Evolutionary conservation across 257 asterid genomes (phyloP).

Genomic region (Solanum rostratum): DNA sequence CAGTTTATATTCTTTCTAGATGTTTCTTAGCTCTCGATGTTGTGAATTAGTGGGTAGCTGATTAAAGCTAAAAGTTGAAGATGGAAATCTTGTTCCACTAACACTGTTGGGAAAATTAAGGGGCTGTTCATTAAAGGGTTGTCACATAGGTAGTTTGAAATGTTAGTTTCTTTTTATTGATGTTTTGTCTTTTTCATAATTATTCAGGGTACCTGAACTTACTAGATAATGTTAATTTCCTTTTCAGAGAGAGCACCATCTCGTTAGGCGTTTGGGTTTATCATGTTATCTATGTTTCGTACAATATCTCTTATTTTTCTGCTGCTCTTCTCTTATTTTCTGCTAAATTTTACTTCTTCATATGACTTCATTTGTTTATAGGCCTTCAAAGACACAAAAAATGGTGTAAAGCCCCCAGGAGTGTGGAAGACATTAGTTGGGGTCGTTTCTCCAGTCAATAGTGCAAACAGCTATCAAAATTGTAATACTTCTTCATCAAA

Average conservation of each 20-base stretch:
- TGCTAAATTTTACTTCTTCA: neutral
- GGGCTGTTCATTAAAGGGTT: neutral
- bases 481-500: constrained; percentile 23
- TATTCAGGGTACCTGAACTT: neutral
- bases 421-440: constrained; percentile 61
- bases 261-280: neutral
- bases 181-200: neutral
- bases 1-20: neutral
- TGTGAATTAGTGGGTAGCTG: neutral
- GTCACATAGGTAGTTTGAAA: neutral
- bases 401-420: constrained; percentile 64
- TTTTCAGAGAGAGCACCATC: neutral
- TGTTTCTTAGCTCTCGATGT: neutral
- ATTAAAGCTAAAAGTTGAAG: neutral
- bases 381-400: constrained; percentile 60
- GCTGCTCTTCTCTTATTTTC: neutral
- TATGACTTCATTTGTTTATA: constrained; percentile 7
- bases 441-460: constrained; percentile 40
- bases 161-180: neutral
- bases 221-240: neutral
- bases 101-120: neutral
- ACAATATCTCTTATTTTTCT: neutral
- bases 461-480: constrained; percentile 28
- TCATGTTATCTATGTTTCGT: neutral
- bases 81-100: neutral